These are phyloP conservation scores for Prunus persica DNA, from an alignment of 306 rosid genomes.

Conservation along the genomic window DNA sequence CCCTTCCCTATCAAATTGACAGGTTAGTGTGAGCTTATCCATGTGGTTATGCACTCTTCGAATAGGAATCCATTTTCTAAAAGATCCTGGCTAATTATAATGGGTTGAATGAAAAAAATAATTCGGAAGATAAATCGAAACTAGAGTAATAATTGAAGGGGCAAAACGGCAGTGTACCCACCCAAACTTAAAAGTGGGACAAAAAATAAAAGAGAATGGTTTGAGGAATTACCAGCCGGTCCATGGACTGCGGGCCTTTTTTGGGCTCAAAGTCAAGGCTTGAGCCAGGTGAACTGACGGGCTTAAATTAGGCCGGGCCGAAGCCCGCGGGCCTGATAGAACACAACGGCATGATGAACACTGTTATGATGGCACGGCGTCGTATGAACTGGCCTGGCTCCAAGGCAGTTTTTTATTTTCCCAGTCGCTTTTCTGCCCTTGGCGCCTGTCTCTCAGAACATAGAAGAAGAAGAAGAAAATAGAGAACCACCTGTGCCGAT, in stretches of 20 bases:
- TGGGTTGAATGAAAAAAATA: too few relatives aligned
- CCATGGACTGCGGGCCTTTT: background rate
- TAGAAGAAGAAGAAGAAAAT: background rate
- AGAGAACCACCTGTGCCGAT: background rate
- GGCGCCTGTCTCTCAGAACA: background rate
- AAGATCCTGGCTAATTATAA: too few relatives aligned
- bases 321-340: background rate
- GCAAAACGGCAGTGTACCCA: too few relatives aligned
- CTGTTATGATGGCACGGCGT: background rate
- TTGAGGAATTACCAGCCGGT: background rate
- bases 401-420: background rate
- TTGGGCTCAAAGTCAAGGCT: background rate
- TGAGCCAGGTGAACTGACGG: background rate
- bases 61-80: too few relatives aligned
- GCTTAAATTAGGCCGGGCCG: background rate
- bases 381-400: background rate
- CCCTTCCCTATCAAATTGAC: too few relatives aligned
- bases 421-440: slow-evolving; percentile 2
- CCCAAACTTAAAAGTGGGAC: too few relatives aligned
- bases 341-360: background rate
- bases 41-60: too few relatives aligned
- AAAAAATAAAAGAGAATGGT: too few relatives aligned
- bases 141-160: too few relatives aligned
- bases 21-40: too few relatives aligned
- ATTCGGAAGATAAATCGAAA: too few relatives aligned